phyloP scores from a whole-genome alignment of 257 asterid species.

The Salvia splendens region DNA sequence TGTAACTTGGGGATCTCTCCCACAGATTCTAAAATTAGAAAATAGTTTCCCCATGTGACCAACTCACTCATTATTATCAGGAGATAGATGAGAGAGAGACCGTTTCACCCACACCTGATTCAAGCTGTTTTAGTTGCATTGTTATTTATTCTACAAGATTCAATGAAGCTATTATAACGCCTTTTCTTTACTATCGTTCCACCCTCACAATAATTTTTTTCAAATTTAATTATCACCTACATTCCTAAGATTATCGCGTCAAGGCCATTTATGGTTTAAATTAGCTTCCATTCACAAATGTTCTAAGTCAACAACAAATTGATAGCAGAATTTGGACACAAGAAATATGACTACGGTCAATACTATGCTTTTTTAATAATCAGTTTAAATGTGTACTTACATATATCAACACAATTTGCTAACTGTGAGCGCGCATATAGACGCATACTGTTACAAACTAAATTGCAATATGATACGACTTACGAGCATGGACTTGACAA shows the following conservation, averaged over 20 bases:
- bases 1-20: conserved; percentile 28
- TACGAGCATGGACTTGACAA: too few species aligned
- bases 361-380: too few species aligned
- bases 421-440: too few species aligned
- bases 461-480: too few species aligned
- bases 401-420: too few species aligned
- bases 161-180: neutral
- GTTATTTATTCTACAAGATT: neutral
- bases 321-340: too few species aligned
- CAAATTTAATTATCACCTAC: neutral
- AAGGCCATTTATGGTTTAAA: neutral
- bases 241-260: neutral
- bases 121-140: neutral
- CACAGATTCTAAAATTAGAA: conserved; percentile 16
- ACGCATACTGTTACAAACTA: too few species aligned
- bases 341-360: too few species aligned
- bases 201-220: neutral
- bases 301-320: too few species aligned
- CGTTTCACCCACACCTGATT: neutral
- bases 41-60: neutral
- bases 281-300: neutral
- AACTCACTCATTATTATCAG: neutral
- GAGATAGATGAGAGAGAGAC: neutral
- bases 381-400: too few species aligned
- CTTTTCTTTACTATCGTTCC: neutral